Conservation (phyloP, 2,329 filamentous ascomycete species). For the Rutstroemia sp. region DNA sequence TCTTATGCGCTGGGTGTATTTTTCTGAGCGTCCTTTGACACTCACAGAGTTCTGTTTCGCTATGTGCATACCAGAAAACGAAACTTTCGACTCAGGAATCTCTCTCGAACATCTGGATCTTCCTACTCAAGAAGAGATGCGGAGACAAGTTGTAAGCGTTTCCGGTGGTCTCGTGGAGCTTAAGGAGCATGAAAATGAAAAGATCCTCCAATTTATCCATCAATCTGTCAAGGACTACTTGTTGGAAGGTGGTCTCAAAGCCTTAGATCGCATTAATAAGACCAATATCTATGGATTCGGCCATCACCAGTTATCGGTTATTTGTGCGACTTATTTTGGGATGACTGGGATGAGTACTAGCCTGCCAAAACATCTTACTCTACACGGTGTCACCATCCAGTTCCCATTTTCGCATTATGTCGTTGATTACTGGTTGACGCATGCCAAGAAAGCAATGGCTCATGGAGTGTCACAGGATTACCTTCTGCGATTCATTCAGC, state of each 20-base stretch:
- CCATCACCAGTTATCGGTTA: conserved; percentile 11
- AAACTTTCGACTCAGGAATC: not conserved
- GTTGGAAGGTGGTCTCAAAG: conserved; percentile 22
- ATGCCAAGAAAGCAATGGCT: conserved; percentile 9
- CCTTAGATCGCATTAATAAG: not conserved
- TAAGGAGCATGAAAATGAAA: not conserved
- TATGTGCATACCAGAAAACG: not conserved
- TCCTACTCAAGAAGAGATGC: not conserved
- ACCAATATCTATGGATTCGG: too few relatives aligned
- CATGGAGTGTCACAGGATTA: conserved; percentile 8
- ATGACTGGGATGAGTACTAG: too few relatives aligned
- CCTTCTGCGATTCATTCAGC: conserved; percentile 6
- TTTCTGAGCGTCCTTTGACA: too few relatives aligned
- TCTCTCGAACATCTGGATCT: not conserved
- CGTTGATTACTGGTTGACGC: conserved; percentile 9
- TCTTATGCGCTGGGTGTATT: too few relatives aligned
- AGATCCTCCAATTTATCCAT: conserved; percentile 33
- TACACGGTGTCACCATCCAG: too few relatives aligned
- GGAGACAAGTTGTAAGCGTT: conserved; percentile 8
- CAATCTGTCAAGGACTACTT: conserved; percentile 33
- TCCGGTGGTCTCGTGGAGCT: conserved; percentile 14
- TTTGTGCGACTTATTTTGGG: conserved; percentile 12
- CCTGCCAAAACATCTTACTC: too few relatives aligned
- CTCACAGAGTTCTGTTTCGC: not conserved
- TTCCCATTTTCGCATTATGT: conserved; percentile 5